Conservation (phyloP, 768 basidiomycete species). For the Trametes cubensis region DNA sequence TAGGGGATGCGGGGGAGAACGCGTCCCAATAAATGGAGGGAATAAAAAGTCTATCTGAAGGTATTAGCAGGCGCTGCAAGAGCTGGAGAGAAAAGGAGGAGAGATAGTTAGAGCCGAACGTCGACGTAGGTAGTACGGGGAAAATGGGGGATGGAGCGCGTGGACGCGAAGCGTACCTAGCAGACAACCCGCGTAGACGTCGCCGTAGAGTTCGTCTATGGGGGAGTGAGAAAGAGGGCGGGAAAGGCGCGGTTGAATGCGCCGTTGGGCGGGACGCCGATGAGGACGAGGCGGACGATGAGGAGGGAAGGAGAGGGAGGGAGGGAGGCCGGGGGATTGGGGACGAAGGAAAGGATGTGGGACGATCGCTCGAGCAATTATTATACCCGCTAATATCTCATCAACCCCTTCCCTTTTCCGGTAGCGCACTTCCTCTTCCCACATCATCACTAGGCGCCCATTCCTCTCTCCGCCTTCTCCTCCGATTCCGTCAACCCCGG, state of each 20-base stretch:
- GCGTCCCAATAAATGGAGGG: conserved; percentile 20
- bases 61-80: conserved; percentile 16
- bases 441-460: conserved; percentile 11
- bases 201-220: conserved; percentile 14
- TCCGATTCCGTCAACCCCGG: background rate
- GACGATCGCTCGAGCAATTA: conserved; percentile 21
- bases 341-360: conserved; percentile 18
- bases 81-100: background rate
- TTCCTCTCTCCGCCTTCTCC: background rate
- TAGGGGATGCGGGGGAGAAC: background rate
- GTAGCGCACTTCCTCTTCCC: conserved; percentile 9
- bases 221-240: background rate
- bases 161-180: conserved; percentile 1
- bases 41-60: conserved; percentile 22
- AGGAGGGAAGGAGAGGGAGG: conserved; percentile 12
- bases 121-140: conserved; percentile 1
- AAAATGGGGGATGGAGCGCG: background rate
- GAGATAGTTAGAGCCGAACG: background rate
- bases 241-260: conserved; percentile 23
- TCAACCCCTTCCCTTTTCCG: conserved; percentile 11
- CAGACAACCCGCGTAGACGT: background rate
- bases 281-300: conserved; percentile 15
- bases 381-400: conserved; percentile 20
- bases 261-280: conserved; percentile 19
- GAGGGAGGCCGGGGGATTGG: conserved; percentile 3